Conservation (phyloP, 495 filamentous ascomycete genomes). For the Penicillium nucicola region DNA sequence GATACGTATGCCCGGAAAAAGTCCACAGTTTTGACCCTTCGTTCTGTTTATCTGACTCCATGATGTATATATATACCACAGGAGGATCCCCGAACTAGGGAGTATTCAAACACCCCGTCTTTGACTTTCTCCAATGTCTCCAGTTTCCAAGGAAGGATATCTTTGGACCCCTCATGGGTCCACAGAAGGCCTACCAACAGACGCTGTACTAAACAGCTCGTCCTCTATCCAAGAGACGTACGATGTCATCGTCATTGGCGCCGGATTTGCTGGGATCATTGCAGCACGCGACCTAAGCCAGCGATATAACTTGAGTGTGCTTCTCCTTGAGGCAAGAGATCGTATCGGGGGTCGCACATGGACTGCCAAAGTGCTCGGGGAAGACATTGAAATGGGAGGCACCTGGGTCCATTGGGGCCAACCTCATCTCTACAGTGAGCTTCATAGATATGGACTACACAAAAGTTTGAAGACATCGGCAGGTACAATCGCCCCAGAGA, state of each 20-base stretch:
- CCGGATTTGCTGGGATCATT: conserved; percentile 24
- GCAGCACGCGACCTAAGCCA: conserved; percentile 23
- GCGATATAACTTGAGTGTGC: conserved; percentile 8
- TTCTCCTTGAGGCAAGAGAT: conserved; percentile 34
- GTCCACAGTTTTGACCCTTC: too few relatives aligned
- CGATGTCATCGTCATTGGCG: conserved; percentile 27
- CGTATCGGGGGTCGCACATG: conserved; percentile 33
- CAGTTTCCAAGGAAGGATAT: conserved; percentile 6
- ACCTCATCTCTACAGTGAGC: conserved; percentile 20
- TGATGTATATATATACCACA: too few relatives aligned
- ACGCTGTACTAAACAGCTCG: background rate
- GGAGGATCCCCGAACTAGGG: too few relatives aligned
- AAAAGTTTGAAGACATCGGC: conserved; percentile 9
- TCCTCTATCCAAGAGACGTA: background rate
- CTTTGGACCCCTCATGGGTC: background rate
- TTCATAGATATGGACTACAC: conserved; percentile 20
- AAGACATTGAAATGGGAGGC: conserved; percentile 30
- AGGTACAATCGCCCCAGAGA: conserved; percentile 2
- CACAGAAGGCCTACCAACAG: background rate
- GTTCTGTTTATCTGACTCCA: too few relatives aligned
- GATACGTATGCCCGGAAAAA: too few relatives aligned
- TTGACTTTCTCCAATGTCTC: background rate
- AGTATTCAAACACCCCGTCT: too few relatives aligned
- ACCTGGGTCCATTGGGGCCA: conserved; percentile 29
- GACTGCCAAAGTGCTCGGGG: conserved; percentile 16